Percentiles rank a stretch among this genome's conserved stretches.
Conservation (phyloP, 129 eudicot genomes). For the Silybum marianum region DNA sequence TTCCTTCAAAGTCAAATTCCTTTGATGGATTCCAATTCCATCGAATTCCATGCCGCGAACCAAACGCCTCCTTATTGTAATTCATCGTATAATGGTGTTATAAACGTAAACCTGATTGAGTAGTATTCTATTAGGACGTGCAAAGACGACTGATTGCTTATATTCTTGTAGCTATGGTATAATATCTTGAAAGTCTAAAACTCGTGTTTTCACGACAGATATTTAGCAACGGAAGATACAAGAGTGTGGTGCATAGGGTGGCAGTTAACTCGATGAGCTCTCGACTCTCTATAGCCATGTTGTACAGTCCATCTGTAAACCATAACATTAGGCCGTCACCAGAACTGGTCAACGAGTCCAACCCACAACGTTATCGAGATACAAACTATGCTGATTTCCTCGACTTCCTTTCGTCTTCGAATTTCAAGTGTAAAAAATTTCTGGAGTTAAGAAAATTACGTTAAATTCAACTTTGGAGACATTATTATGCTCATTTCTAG, state of each 20-base stretch:
- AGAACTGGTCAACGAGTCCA: constrained; percentile 41
- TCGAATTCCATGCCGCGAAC: no score
- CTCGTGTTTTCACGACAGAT: constrained; percentile 32
- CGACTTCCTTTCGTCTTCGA: constrained; percentile 46
- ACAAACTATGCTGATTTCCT: constrained; percentile 61
- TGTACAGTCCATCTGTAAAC: constrained; percentile 39
- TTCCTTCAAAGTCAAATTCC: no score
- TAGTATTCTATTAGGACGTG: no score
- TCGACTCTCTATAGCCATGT: constrained; percentile 56
- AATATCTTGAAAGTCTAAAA: not conserved
- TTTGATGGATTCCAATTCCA: no score
- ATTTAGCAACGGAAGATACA: constrained; percentile 68
- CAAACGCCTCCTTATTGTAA: no score
- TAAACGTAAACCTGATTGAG: not conserved
- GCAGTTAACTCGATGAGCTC: constrained; percentile 48
- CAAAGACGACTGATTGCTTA: not conserved
- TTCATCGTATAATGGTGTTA: not conserved
- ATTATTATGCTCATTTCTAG: constrained; percentile 7
- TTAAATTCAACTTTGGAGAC: not conserved
- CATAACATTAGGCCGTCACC: constrained; percentile 43
- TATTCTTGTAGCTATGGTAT: not conserved
- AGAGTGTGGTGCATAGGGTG: constrained; percentile 69
- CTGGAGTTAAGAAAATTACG: constrained; percentile 46
- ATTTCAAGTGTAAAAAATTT: constrained; percentile 54
- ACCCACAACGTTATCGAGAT: constrained; percentile 52